Evolutionary conservation across 495 filamentous ascomycete genomes (phyloP).

Genomic region (Cercophora sp.): DNA sequence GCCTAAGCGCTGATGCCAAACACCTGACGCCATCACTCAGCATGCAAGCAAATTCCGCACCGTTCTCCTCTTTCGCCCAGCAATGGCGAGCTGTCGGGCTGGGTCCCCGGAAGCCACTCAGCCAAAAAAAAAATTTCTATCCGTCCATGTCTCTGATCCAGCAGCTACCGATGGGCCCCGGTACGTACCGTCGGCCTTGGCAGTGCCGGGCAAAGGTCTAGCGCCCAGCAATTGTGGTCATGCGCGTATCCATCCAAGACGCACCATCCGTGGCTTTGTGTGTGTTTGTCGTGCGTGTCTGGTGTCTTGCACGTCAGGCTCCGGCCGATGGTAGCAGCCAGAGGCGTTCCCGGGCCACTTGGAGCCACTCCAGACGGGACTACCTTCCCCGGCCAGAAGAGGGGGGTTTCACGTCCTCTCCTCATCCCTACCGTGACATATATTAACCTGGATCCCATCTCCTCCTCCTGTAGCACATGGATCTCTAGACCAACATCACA

Average conservation of each 20-base stretch:
- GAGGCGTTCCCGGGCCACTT: neutral
- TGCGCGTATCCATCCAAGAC: neutral
- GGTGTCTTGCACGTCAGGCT: too few species aligned
- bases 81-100: neutral
- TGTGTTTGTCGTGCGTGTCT: neutral
- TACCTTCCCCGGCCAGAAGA: constrained; percentile 6
- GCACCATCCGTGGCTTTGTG: neutral
- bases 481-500: neutral
- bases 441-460: neutral
- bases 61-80: neutral
- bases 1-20: constrained; percentile 15
- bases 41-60: neutral
- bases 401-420: neutral
- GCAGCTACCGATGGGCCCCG: neutral
- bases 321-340: neutral
- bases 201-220: neutral
- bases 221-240: neutral
- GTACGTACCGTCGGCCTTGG: neutral
- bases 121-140: neutral
- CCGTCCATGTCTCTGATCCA: neutral
- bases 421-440: neutral
- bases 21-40: constrained; percentile 10
- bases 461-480: neutral
- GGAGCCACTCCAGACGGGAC: constrained; percentile 17
- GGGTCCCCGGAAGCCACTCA: neutral